Percentiles rank a stretch among this genome's conserved stretches.
phyloP scores from a whole-genome alignment of 345 rosid species.

The Gossypium thurberi region DNA sequence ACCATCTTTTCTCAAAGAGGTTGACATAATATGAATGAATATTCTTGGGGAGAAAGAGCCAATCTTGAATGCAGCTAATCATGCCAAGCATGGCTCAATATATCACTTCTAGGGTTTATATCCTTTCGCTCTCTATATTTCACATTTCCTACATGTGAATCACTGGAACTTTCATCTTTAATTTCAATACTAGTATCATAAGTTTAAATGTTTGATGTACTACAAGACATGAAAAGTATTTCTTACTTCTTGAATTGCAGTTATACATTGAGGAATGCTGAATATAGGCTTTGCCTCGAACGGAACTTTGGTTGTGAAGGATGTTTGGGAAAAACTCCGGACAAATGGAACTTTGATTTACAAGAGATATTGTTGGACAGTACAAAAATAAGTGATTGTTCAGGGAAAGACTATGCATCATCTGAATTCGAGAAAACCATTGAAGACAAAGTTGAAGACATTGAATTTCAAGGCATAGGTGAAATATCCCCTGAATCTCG shows the following conservation, averaged over 20 bases:
- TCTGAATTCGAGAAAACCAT: constrained; percentile 23
- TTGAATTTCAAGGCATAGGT: constrained; percentile 46
- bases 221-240: not conserved
- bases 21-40: too few relatives aligned
- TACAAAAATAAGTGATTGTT: constrained; percentile 23
- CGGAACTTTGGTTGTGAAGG: constrained; percentile 59
- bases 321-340: constrained; percentile 32
- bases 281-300: constrained; percentile 87
- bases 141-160: not conserved
- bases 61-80: too few relatives aligned
- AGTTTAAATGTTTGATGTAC: constrained; percentile 3
- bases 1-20: too few relatives aligned
- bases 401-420: constrained; percentile 26
- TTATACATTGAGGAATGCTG: constrained; percentile 86
- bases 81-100: not conserved
- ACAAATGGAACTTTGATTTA: constrained; percentile 29
- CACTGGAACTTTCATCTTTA: not conserved
- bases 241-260: constrained; percentile 29
- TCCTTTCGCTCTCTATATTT: not conserved
- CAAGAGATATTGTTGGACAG: constrained; percentile 34
- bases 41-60: too few relatives aligned
- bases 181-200: not conserved
- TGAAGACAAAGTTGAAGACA: constrained; percentile 30
- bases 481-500: constrained; percentile 65
- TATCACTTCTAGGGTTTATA: not conserved